Percentiles rank a stretch among this genome's conserved stretches.
These are phyloP conservation scores for Phytophthora hibernalis DNA, from an alignment of 352 stramenopile species.

Conservation along the genomic window DNA sequence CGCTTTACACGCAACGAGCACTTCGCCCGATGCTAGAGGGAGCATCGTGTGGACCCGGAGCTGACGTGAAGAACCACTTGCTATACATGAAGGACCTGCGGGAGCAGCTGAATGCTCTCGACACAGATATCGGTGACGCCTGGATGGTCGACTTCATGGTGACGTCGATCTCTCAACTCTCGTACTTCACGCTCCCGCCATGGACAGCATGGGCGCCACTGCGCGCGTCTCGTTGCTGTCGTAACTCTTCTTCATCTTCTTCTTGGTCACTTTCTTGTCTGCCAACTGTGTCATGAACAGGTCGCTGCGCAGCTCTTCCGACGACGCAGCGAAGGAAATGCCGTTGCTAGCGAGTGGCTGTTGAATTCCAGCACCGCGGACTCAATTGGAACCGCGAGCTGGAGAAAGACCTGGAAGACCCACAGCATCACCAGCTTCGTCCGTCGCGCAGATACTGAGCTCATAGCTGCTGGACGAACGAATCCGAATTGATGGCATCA, in stretches of 20 bases:
- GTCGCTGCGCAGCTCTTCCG: conserved; percentile 14
- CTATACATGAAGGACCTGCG: too few species aligned
- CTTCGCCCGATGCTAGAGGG: too few species aligned
- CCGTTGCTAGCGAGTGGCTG: conserved; percentile 14
- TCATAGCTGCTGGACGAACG: neutral
- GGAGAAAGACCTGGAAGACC: conserved; percentile 1
- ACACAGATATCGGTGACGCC: too few species aligned
- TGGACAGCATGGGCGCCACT: too few species aligned
- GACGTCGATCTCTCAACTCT: too few species aligned
- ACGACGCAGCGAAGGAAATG: conserved; percentile 22
- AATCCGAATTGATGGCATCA: conserved; percentile 14
- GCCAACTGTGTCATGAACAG: conserved; percentile 16
- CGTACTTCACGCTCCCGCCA: too few species aligned
- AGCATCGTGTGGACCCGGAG: too few species aligned
- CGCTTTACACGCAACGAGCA: too few species aligned
- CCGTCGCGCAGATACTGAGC: neutral
- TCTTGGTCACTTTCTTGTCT: conserved; percentile 24
- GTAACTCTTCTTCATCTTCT: conserved; percentile 27
- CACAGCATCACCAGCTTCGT: conserved; percentile 4
- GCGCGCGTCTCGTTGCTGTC: conserved; percentile 14
- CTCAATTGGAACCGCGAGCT: neutral
- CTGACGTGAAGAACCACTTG: too few species aligned
- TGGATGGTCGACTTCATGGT: too few species aligned
- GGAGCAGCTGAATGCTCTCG: too few species aligned
- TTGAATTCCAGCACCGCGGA: conserved; percentile 10